Percentiles rank a stretch among this genome's conserved stretches.
phyloP scores from a whole-genome alignment of 2,329 filamentous ascomycete species.

The Fusarium sp. region DNA sequence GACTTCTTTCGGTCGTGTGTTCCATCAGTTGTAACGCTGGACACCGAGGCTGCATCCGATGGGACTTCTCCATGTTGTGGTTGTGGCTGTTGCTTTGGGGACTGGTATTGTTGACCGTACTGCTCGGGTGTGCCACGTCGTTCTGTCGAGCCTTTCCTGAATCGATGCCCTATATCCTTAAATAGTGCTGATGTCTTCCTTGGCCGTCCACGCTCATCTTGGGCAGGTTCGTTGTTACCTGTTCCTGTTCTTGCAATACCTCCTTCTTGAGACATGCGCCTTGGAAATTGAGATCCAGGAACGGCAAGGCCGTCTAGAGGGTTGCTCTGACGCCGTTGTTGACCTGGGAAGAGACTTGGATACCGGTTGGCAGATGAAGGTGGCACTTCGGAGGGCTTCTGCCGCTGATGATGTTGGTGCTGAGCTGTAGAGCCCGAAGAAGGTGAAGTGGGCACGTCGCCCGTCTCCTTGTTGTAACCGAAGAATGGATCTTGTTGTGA shows the following conservation, averaged over 20 bases:
- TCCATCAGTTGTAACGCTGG: slow-evolving; percentile 59
- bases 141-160: slow-evolving; percentile 55
- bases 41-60: slow-evolving; percentile 59
- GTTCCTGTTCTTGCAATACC: slow-evolving; percentile 54
- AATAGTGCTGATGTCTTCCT: slow-evolving; percentile 62
- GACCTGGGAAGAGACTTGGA: slow-evolving; percentile 60
- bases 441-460: slow-evolving; percentile 45
- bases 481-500: slow-evolving; percentile 49
- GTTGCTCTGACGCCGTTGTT: slow-evolving; percentile 38
- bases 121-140: slow-evolving; percentile 49
- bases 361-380: slow-evolving; percentile 66
- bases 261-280: slow-evolving; percentile 32
- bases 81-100: slow-evolving; percentile 17
- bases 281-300: slow-evolving; percentile 35
- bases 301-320: slow-evolving; percentile 20
- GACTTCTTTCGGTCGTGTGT: slow-evolving; percentile 53
- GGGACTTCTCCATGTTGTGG: slow-evolving; percentile 11
- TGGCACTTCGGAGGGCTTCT: slow-evolving; percentile 57
- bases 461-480: slow-evolving; percentile 64
- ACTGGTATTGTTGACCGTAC: slow-evolving; percentile 28
- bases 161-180: slow-evolving; percentile 63
- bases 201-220: slow-evolving; percentile 54
- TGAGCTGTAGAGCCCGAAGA: slow-evolving; percentile 27
- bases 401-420: slow-evolving; percentile 42
- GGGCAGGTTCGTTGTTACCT: slow-evolving; percentile 11